phyloP scores from a whole-genome alignment of 345 rosid genomes.

The Acer campestre region DNA sequence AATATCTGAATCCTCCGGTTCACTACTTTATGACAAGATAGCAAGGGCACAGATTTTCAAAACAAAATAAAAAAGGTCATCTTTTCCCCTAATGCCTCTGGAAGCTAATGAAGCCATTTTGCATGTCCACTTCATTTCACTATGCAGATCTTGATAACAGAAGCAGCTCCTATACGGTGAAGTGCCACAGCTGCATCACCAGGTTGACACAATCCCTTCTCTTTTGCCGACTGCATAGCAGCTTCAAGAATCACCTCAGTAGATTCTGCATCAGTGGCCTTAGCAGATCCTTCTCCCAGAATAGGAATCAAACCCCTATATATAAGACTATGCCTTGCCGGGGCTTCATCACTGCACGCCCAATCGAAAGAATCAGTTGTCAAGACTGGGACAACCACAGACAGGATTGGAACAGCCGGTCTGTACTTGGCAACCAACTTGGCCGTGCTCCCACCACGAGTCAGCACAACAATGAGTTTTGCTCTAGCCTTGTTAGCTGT shows the following conservation, averaged over 20 bases:
- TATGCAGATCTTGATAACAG: conserved; percentile 83
- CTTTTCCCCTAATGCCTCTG: not conserved
- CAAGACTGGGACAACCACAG: conserved; percentile 81
- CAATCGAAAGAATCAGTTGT: conserved; percentile 91
- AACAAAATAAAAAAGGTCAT: not conserved
- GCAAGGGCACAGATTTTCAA: conserved; percentile 11
- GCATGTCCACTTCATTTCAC: conserved; percentile 48
- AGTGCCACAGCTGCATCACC: conserved; percentile 86
- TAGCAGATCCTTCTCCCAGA: conserved; percentile 88
- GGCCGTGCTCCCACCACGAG: conserved; percentile 90
- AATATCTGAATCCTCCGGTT: conserved; percentile 11
- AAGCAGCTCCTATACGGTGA: conserved; percentile 87
- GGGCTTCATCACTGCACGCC: conserved; percentile 84
- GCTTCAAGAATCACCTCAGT: conserved; percentile 78
- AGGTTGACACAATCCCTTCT: conserved; percentile 58
- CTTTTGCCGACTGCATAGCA: conserved; percentile 66
- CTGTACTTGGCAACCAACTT: conserved; percentile 91
- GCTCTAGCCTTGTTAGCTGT: conserved; percentile 89
- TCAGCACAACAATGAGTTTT: conserved; percentile 80
- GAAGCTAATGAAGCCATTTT: conserved; percentile 12
- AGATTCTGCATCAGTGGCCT: conserved; percentile 90
- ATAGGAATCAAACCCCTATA: conserved; percentile 86
- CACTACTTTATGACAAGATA: conserved; percentile 3
- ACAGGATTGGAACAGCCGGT: conserved; percentile 91
- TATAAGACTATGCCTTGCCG: conserved; percentile 87